Base-by-base conservation (phyloP, 2,329 filamentous ascomycete genomes). In the Hypoxylon sp. region DNA sequence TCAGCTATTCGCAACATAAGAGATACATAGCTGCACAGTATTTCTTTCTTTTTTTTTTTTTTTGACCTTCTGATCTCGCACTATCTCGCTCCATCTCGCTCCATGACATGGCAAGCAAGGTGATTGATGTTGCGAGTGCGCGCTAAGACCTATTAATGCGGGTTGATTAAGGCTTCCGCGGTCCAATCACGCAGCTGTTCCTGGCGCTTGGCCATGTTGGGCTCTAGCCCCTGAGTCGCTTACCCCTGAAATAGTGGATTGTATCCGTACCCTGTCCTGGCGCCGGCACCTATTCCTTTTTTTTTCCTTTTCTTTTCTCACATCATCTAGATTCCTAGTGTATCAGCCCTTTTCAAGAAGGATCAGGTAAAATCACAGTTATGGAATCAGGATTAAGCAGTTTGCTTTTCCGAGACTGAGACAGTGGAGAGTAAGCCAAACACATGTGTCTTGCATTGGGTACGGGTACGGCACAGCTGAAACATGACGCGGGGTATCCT, bases 101-200 rank as follows among this genome's bases (percentile, higher is more conserved):
- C n/a, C n/a, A 55, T 67, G 35, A 61, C 55, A 42, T n/a, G 63
- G 53, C 22, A 59, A 67, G 35, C 66, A 66, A 50, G 52, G 63
- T 68, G 59, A 73, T 66, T 50, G 63, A 67, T 68, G 55, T 66
- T 10, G 55, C 44, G 44, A 31, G 51, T 37, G 66, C 37, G 57
- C 59, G 50, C 60, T 59, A 66, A 55, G 59, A 63, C 46, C 63
- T 53, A 50, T 67, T 50, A 54, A 54, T 67, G 59, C 69, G 69
- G 73, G 66, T 67, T 71, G 67, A 55, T 63, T 61, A 74, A 66
- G 48, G 55, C 59, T 64, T 70, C 74, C 73, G 74, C 74, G 73
- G 66, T 33, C 75, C 75, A 77, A 77, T 77, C 39, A 74, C 14
- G 46, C 33, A 22, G 14, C 66, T 71, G 75, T 77, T 74, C 75